Conservation (phyloP, 768 basidiomycete genomes). For the Boletus pseudo-olivaceus region DNA sequence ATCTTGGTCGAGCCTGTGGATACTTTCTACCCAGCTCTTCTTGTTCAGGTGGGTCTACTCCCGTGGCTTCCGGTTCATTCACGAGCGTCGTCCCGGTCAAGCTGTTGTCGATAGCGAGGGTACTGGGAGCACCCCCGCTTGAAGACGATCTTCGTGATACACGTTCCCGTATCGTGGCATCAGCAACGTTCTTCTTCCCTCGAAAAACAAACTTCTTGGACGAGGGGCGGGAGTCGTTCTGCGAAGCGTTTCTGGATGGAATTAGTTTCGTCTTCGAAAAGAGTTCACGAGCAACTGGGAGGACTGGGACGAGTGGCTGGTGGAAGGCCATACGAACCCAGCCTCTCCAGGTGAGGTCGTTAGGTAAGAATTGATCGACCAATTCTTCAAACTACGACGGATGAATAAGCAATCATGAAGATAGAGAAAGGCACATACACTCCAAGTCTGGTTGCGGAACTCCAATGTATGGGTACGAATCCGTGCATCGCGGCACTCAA, state of each 20-base stretch:
- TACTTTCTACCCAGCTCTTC: constrained; percentile 11
- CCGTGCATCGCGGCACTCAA: constrained; percentile 74
- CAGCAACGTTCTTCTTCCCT: constrained; percentile 14
- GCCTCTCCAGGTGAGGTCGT: constrained; percentile 72
- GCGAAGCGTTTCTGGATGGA: constrained; percentile 35
- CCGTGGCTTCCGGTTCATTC: constrained; percentile 42
- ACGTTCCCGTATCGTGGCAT: constrained; percentile 11
- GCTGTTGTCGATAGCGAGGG: neutral
- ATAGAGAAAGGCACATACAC: constrained; percentile 46
- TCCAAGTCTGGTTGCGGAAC: constrained; percentile 80
- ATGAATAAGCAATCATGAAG: constrained; percentile 5
- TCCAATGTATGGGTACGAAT: constrained; percentile 79
- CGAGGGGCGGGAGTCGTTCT: constrained; percentile 25
- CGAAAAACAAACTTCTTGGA: constrained; percentile 22
- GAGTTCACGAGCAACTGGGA: constrained; percentile 75
- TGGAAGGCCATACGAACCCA: constrained; percentile 84
- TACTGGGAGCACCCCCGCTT: constrained; percentile 3
- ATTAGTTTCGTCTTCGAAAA: constrained; percentile 76
- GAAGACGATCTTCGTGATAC: constrained; percentile 23
- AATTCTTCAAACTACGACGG: constrained; percentile 66
- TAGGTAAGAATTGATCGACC: constrained; percentile 76
- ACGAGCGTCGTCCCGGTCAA: constrained; percentile 34
- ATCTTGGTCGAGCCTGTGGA: constrained; percentile 27
- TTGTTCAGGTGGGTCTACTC: constrained; percentile 15
- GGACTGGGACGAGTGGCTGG: constrained; percentile 71